Evolutionary conservation across 208 protist species (phyloP).

Genomic region (Trypanosoma avium): DNA sequence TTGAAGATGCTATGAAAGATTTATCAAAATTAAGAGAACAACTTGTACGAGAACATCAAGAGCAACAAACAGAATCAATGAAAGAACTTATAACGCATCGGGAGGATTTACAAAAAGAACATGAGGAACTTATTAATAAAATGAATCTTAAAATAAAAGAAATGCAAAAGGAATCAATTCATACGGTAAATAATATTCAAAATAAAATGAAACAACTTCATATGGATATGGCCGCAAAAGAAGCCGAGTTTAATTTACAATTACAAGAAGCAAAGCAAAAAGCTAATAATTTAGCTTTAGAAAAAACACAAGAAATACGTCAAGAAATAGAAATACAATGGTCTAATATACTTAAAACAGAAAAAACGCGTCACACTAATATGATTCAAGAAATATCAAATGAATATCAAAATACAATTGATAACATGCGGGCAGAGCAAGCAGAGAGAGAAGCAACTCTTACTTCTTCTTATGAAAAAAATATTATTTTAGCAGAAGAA

Average conservation of each 20-base stretch:
- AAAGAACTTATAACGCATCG: conserved; percentile 35
- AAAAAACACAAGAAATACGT: neutral
- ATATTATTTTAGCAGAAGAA: no score
- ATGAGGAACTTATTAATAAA: conserved; percentile 26
- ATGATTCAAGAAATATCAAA: conserved; percentile 4
- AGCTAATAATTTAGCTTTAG: conserved; percentile 4
- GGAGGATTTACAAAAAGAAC: conserved; percentile 27
- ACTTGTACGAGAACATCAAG: conserved; percentile 38
- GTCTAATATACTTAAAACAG: conserved; percentile 8
- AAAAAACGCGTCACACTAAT: neutral
- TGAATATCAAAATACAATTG: conserved; percentile 15
- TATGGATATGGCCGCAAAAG: conserved; percentile 11
- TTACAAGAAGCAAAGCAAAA: conserved; percentile 19
- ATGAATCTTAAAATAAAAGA: conserved; percentile 28
- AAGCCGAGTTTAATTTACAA: conserved; percentile 20
- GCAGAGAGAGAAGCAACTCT: no score
- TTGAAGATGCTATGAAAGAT: conserved; percentile 56
- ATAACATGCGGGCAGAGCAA: no score
- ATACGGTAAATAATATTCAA: conserved; percentile 29
- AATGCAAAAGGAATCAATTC: conserved; percentile 37
- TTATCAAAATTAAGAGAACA: conserved; percentile 44
- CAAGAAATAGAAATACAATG: conserved; percentile 25
- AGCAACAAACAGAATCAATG: conserved; percentile 37
- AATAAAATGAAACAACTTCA: conserved; percentile 22
- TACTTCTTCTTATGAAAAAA: no score